These are phyloP conservation scores for Biscogniauxia sp. DNA, from an alignment of 2,329 filamentous ascomycete species.

Conservation along the genomic window DNA sequence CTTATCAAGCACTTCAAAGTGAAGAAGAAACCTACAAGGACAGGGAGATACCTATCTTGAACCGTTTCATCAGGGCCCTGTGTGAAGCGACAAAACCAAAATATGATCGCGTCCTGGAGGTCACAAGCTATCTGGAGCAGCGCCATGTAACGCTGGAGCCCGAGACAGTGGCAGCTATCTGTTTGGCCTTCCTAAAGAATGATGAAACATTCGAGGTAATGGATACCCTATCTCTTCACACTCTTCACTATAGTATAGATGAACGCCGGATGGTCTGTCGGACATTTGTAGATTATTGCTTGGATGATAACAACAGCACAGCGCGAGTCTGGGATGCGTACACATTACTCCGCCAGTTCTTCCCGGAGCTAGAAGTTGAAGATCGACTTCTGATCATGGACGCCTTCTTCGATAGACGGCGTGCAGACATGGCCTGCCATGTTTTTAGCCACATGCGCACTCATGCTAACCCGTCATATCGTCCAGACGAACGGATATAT, in stretches of 20 bases:
- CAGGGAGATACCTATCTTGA: conserved; percentile 63
- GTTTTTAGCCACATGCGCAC: conserved; percentile 95
- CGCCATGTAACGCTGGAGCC: conserved; percentile 68
- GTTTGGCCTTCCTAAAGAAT: conserved; percentile 68
- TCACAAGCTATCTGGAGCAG: conserved; percentile 71
- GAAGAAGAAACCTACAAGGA: conserved; percentile 52
- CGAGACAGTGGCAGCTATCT: conserved; percentile 71
- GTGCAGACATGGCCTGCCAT: conserved; percentile 80
- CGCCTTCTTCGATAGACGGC: conserved; percentile 72
- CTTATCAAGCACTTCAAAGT: conserved; percentile 62
- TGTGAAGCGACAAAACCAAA: conserved; percentile 59
- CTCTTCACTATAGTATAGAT: conserved; percentile 65
- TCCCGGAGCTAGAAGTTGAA: conserved; percentile 62
- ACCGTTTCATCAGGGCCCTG: conserved; percentile 69
- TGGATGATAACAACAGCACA: conserved; percentile 60
- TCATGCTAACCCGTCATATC: conserved; percentile 59
- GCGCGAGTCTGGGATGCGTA: conserved; percentile 64
- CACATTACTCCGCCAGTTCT: conserved; percentile 63
- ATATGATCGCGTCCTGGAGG: conserved; percentile 68
- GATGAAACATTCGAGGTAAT: conserved; percentile 78
- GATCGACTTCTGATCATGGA: conserved; percentile 74
- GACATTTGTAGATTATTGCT: conserved; percentile 65
- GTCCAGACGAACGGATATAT: conserved; percentile 74
- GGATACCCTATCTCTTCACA: conserved; percentile 76
- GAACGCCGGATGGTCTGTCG: conserved; percentile 67